These are phyloP conservation scores for Thozetella sp. DNA, from an alignment of 495 filamentous ascomycete species.

Conservation along the genomic window DNA sequence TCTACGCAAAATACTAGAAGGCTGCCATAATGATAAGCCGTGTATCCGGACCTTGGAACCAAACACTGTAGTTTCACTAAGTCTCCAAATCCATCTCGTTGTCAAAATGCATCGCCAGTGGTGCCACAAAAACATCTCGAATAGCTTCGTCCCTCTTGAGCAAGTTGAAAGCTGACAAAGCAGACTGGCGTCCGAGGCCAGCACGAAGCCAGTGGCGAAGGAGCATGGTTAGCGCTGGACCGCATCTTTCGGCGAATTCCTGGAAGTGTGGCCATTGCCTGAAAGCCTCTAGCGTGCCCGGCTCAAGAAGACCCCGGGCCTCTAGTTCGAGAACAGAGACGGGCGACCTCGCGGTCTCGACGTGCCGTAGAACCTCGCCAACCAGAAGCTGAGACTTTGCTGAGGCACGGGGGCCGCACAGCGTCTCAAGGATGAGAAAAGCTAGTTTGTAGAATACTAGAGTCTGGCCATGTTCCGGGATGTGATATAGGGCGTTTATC, in stretches of 20 bases:
- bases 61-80: neutral
- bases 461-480: neutral
- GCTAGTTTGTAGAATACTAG: neutral
- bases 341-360: neutral
- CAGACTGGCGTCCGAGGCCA: neutral
- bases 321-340: neutral
- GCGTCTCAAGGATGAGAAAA: neutral
- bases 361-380: neutral
- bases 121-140: neutral
- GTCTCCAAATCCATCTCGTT: neutral
- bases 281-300: neutral
- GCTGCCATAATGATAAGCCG: neutral
- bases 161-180: neutral
- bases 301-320: neutral
- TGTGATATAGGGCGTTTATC: neutral
- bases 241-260: neutral
- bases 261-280: neutral
- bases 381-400: neutral
- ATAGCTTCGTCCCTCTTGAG: neutral
- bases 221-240: neutral
- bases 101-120: neutral
- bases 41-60: neutral
- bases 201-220: neutral
- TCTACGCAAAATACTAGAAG: neutral
- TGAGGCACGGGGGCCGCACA: neutral